These are phyloP conservation scores for Hypholoma sublateritium DNA, from an alignment of 768 basidiomycete species.

Conservation along the genomic window DNA sequence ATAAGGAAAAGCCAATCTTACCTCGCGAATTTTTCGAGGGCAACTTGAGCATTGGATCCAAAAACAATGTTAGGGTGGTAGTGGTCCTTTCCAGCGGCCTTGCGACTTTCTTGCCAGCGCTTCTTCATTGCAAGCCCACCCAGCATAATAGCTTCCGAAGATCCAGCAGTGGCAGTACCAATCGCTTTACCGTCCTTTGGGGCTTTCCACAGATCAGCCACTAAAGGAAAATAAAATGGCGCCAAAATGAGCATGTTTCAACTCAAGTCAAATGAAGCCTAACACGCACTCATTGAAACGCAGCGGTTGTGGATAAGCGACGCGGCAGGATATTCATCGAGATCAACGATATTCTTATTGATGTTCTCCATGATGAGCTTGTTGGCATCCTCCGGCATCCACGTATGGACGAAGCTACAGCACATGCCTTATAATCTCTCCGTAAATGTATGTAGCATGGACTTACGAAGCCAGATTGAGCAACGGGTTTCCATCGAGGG, in stretches of 20 bases:
- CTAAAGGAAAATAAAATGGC: constrained; percentile 17
- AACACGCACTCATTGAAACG: constrained; percentile 49
- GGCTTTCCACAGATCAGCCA: constrained; percentile 65
- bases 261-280: background rate
- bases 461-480: constrained; percentile 68
- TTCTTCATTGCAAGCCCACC: constrained; percentile 71
- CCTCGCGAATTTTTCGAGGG: constrained; percentile 66
- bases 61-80: constrained; percentile 60
- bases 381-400: constrained; percentile 54
- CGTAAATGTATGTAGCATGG: background rate
- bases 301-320: constrained; percentile 52
- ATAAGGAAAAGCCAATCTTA: constrained; percentile 9
- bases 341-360: constrained; percentile 64
- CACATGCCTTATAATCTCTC: background rate
- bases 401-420: constrained; percentile 50
- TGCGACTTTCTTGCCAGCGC: constrained; percentile 63
- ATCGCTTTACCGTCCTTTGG: constrained; percentile 54
- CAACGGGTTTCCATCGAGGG: constrained; percentile 55
- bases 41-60: constrained; percentile 62
- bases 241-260: background rate
- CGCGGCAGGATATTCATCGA: constrained; percentile 66
- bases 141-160: constrained; percentile 69
- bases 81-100: constrained; percentile 54
- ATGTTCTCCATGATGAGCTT: constrained; percentile 64
- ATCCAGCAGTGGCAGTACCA: constrained; percentile 65